These are phyloP conservation scores for Phyllosticta capitalensis DNA, from an alignment of 2,329 filamentous ascomycete genomes.

Conservation along the genomic window DNA sequence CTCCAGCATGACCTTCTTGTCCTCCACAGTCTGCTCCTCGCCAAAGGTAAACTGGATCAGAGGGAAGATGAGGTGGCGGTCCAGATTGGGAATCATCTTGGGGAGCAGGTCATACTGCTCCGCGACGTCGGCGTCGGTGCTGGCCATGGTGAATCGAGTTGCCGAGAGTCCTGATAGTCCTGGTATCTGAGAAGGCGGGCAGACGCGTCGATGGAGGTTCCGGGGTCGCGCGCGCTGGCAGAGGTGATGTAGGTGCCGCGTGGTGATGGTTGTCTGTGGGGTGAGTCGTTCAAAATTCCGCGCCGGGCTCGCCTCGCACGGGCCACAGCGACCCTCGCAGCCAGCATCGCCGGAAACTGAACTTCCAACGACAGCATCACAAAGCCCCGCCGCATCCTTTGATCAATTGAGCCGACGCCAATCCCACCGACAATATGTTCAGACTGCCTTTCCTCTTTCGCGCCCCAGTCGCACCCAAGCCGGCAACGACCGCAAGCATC, in stretches of 20 bases:
- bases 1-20: slow-evolving; percentile 81
- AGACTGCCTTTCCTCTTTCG: slow-evolving; percentile 28
- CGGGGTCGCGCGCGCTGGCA: slow-evolving; percentile 11
- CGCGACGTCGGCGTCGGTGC: slow-evolving; percentile 42
- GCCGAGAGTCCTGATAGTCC: background rate
- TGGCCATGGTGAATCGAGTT: slow-evolving; percentile 25
- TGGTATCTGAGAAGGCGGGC: background rate
- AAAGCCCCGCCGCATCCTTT: background rate
- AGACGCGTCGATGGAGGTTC: slow-evolving; percentile 6
- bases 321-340: background rate
- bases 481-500: slow-evolving; percentile 28
- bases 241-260: slow-evolving; percentile 9
- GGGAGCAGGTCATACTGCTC: slow-evolving; percentile 73
- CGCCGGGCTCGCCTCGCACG: slow-evolving; percentile 11
- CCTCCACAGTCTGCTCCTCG: slow-evolving; percentile 62
- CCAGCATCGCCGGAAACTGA: background rate
- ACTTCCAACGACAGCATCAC: background rate
- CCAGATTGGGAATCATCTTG: slow-evolving; percentile 82
- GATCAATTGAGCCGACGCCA: background rate
- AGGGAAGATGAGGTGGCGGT: slow-evolving; percentile 93
- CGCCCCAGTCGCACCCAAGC: slow-evolving; percentile 29
- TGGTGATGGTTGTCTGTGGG: slow-evolving; percentile 8
- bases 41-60: slow-evolving; percentile 84
- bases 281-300: slow-evolving; percentile 9
- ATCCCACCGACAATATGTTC: background rate